A percentile compares a stretch with the other conserved stretches of the same genome.
phyloP scores from a whole-genome alignment of 768 basidiomycete species.

The Collybia sp. region DNA sequence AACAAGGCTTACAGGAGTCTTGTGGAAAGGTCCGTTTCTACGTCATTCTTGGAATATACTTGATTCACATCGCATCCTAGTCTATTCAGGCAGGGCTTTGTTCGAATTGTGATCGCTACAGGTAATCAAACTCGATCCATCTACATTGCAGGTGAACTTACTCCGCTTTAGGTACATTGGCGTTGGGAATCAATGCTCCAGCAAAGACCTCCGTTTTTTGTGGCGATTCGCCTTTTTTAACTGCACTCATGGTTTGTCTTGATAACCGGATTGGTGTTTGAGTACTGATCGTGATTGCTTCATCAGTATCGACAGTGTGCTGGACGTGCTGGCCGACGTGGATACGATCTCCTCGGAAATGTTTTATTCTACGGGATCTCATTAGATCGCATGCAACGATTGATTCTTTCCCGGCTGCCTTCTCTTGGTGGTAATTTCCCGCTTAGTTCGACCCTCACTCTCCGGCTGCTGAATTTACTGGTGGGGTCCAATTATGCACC shows the following conservation, averaged over 20 bases:
- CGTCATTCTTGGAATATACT: neutral
- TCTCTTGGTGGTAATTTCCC: conserved; percentile 63
- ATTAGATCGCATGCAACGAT: conserved; percentile 57
- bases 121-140: conserved; percentile 23
- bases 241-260: conserved; percentile 49
- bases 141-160: neutral
- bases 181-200: conserved; percentile 74
- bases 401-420: conserved; percentile 60
- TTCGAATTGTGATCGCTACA: conserved; percentile 66
- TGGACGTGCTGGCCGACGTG: conserved; percentile 69
- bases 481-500: conserved; percentile 52
- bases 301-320: conserved; percentile 67
- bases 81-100: conserved; percentile 56
- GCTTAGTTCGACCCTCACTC: conserved; percentile 56
- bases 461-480: conserved; percentile 63
- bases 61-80: conserved; percentile 20
- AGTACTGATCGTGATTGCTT: conserved; percentile 2
- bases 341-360: conserved; percentile 64
- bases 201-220: conserved; percentile 62
- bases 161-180: conserved; percentile 47
- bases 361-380: conserved; percentile 71
- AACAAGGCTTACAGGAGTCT: conserved; percentile 52
- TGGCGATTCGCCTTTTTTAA: conserved; percentile 54
- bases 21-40: conserved; percentile 43
- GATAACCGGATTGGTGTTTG: neutral